Evolutionary conservation across 2,329 filamentous ascomycete genomes (phyloP), one percentile per base, ranked within the genome.

Genomic region (Aureobasidium leucospermi): DNA sequence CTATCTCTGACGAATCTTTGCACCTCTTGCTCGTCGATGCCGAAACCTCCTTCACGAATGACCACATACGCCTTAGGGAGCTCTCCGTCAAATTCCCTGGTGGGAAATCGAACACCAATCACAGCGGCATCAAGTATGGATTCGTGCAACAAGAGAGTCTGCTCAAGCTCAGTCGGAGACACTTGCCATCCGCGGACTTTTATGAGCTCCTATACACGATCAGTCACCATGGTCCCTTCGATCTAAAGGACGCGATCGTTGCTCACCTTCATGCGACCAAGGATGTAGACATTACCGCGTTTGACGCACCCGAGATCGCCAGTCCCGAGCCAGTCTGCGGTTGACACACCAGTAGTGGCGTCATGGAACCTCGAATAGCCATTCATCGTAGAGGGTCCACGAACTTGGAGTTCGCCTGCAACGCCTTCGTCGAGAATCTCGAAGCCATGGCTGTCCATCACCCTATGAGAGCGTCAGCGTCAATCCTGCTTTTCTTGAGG

Each of bases 331-430:
- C 45, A 48, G 9, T 28, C 29, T 11, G 11, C 8, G 19, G 6
- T 16, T 6, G 34, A 19, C 8, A 29, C 31, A 10, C 13, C 75
- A 71, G 47, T 67, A 65, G 58, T 65, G 65, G 56, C 76, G 74
- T 6, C 63, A 61, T 3, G 63, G 55, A 69, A 82, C 81, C 6
- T n/a, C 8, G 34, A 51, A 9, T 51, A 51, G 11, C 6, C 10
- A 10, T n/a, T 36, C 47, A 39, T 51, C 8, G 74, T 71, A 1
- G 76, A 63, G 6, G 64, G 63, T 2, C 65, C 64, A 0, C 73
- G 72, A 28, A 79, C 70, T 39, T 74, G 73, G 11, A 79, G 59
- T 59, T 79, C 76, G 4, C 75, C 75, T 0, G 69, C 65, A 16
- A 15, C 5, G 5, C 19, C 34, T 10, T 13, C 16, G 47, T 36